A percentile compares a stretch with the other conserved stretches of the same genome.
Evolutionary conservation across 1,284 basidiomycete genomes (phyloP).

Genomic region (Ganoderma resinaceum): DNA sequence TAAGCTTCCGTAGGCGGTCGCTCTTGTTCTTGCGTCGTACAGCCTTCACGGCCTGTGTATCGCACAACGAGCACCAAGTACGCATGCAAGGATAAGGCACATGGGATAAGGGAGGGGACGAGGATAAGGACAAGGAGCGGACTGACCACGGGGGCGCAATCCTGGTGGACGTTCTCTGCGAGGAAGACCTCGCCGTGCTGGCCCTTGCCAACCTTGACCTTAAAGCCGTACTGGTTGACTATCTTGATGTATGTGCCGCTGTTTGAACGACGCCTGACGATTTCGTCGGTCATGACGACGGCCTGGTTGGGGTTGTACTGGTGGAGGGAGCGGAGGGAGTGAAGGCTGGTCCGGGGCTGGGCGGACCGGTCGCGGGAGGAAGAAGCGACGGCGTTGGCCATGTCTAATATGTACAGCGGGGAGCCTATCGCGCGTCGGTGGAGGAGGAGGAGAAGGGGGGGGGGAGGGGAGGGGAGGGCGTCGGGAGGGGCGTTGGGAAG

Average conservation of each 20-base stretch:
- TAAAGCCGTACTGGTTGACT: constrained; percentile 84
- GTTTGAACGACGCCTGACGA: constrained; percentile 28
- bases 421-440: constrained; percentile 17
- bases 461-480: constrained; percentile 2
- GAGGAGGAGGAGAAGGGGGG: constrained; percentile 12
- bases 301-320: constrained; percentile 36
- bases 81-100: background rate
- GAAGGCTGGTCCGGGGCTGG: constrained; percentile 27
- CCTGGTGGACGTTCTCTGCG: constrained; percentile 62
- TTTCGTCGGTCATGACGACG: constrained; percentile 68
- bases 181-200: constrained; percentile 86
- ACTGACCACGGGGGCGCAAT: constrained; percentile 49
- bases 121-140: constrained; percentile 11
- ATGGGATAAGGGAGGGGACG: background rate
- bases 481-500: constrained; percentile 4
- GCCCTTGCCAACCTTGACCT: constrained; percentile 75
- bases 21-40: constrained; percentile 68
- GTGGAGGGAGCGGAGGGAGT: constrained; percentile 29
- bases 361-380: constrained; percentile 28
- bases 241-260: constrained; percentile 44
- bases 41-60: constrained; percentile 80
- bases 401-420: constrained; percentile 33
- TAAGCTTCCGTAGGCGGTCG: constrained; percentile 63
- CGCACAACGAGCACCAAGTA: background rate
- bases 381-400: constrained; percentile 32